A percentile compares a stretch with the other conserved stretches of the same genome.
Conservation (phyloP, 768 basidiomycete genomes). For the Lactifluus piperatus region DNA sequence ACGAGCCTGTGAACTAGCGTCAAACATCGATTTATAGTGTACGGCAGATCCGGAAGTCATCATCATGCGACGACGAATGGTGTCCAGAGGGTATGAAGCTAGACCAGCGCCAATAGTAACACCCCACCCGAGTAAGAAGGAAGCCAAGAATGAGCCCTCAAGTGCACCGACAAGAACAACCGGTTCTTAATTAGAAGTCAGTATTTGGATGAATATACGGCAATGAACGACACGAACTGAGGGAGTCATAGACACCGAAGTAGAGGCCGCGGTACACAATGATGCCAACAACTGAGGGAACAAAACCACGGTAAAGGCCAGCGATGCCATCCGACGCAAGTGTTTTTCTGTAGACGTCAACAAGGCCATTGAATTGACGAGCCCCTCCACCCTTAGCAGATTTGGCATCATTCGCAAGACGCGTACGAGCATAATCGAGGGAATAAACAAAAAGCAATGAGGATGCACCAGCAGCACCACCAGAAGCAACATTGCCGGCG, state of each 20-base stretch:
- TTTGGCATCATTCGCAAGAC: slow-evolving; percentile 97
- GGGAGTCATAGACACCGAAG: slow-evolving; percentile 94
- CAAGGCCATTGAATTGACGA: slow-evolving; percentile 97
- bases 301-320: slow-evolving; percentile 99
- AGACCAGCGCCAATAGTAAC: slow-evolving; percentile 99
- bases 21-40: slow-evolving; percentile 99
- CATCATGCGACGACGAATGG: slow-evolving; percentile 99
- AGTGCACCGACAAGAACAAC: slow-evolving; percentile 95
- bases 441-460: slow-evolving; percentile 99
- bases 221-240: slow-evolving; percentile 48
- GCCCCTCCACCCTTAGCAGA: slow-evolving; percentile 85
- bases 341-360: slow-evolving; percentile 97
- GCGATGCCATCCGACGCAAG: slow-evolving; percentile 95
- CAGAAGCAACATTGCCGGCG: slow-evolving; percentile 93
- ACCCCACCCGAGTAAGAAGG: slow-evolving; percentile 97
- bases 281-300: slow-evolving; percentile 98
- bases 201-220: not conserved
- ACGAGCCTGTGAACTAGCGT: slow-evolving; percentile 68
- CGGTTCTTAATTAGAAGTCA: slow-evolving; percentile 53
- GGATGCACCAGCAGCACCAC: slow-evolving; percentile 98
- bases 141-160: slow-evolving; percentile 93
- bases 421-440: slow-evolving; percentile 98
- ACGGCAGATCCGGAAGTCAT: slow-evolving; percentile 95
- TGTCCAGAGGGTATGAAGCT: slow-evolving; percentile 92
- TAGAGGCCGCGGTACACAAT: slow-evolving; percentile 99